phyloP scores from a whole-genome alignment of 352 stramenopile genomes.

The Phytopythium sindhum region DNA sequence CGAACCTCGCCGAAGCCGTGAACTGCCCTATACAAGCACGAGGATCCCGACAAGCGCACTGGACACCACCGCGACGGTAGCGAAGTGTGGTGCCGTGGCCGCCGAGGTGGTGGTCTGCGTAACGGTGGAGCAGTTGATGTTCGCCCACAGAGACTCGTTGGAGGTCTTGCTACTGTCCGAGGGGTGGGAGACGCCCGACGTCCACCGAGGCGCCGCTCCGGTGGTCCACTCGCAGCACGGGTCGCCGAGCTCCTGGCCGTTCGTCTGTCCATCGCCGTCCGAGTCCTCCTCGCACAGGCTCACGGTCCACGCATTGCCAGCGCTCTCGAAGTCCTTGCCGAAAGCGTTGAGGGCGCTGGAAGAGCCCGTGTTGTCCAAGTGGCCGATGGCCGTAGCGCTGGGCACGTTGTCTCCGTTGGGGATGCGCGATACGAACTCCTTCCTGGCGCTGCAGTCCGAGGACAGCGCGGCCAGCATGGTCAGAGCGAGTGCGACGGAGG shows the following conservation, averaged over 20 bases:
- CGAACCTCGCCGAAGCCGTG: too few species aligned
- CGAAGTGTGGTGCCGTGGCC: background rate
- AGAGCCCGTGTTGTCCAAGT: conserved; percentile 18
- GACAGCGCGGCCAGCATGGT: conserved; percentile 4
- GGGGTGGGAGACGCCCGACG: conserved; percentile 25
- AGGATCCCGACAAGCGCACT: background rate
- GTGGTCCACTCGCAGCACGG: conserved; percentile 61
- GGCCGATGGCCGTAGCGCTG: conserved; percentile 28
- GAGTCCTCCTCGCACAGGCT: conserved; percentile 44
- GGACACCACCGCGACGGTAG: background rate
- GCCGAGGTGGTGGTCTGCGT: background rate
- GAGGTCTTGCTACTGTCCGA: conserved; percentile 18
- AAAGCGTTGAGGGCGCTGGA: conserved; percentile 23
- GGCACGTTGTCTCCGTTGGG: conserved; percentile 40
- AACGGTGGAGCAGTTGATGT: conserved; percentile 8
- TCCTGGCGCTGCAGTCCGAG: conserved; percentile 1
- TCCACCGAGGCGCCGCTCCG: conserved; percentile 10
- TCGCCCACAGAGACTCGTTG: conserved; percentile 23
- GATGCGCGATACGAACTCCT: conserved; percentile 23
- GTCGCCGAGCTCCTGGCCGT: conserved; percentile 83
- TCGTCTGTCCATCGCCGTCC: conserved; percentile 78
- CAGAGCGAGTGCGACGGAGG: background rate
- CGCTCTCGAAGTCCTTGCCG: conserved; percentile 27
- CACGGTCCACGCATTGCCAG: conserved; percentile 30
- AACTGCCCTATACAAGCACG: background rate